phyloP scores from a whole-genome alignment of 2,329 filamentous ascomycete species.

The Fusarium verticillioides region DNA sequence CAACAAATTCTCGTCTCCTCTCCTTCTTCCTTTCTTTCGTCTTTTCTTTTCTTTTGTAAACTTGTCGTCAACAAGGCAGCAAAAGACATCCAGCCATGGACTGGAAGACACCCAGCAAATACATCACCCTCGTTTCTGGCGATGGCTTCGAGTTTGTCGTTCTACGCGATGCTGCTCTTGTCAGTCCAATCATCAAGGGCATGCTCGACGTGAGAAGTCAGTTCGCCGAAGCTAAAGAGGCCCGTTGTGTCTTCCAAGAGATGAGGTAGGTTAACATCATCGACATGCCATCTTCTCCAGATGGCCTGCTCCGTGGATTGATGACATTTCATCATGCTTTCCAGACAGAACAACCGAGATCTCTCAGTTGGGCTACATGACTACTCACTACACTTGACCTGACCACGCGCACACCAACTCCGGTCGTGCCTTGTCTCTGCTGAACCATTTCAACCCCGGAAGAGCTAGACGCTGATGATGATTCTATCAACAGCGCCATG shows the following conservation, averaged over 20 bases:
- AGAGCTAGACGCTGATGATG: slow-evolving; percentile 42
- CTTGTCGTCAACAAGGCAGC: not conserved
- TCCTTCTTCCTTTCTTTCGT: slow-evolving; percentile 4
- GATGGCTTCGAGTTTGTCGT: slow-evolving; percentile 84
- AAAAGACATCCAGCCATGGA: slow-evolving; percentile 33
- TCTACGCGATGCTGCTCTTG: slow-evolving; percentile 74
- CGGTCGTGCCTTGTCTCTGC: slow-evolving; percentile 23
- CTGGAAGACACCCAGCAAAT: slow-evolving; percentile 63
- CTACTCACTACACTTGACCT: slow-evolving; percentile 73
- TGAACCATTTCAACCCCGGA: slow-evolving; percentile 10
- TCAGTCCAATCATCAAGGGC: slow-evolving; percentile 77
- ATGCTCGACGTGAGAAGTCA: slow-evolving; percentile 78
- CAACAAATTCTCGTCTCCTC: not conserved
- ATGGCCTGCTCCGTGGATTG: slow-evolving; percentile 46
- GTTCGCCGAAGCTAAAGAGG: slow-evolving; percentile 73
- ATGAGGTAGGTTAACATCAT: slow-evolving; percentile 68
- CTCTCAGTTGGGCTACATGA: slow-evolving; percentile 59
- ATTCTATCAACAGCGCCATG: slow-evolving; percentile 64
- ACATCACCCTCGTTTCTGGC: slow-evolving; percentile 79
- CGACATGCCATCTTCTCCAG: slow-evolving; percentile 21
- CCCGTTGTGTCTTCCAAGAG: slow-evolving; percentile 74
- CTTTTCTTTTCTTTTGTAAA: slow-evolving; percentile 7
- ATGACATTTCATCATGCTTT: slow-evolving; percentile 57
- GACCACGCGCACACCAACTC: slow-evolving; percentile 50
- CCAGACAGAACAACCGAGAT: slow-evolving; percentile 57